Evolutionary conservation across 169 alveolate genomes (phyloP), one percentile per base, ranked within the genome.

Genomic region (Ichthyophthirius multifiliis): DNA sequence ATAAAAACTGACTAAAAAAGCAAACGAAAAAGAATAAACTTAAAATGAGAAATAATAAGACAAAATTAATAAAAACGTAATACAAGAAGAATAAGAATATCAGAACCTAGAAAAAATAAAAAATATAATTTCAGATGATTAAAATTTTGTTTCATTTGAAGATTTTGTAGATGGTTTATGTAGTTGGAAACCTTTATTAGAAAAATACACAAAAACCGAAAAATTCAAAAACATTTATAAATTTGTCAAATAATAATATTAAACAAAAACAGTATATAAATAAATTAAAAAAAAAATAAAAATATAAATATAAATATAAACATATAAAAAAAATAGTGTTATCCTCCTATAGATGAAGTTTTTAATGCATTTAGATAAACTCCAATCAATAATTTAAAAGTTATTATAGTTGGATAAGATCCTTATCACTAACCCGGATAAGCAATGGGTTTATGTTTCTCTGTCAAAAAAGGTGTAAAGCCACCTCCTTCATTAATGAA

Each of bases 341-440:
- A 89, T 79, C 97, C 97, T 65, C 96, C 96, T 31, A 71, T 74
- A 35, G 80, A 89, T 35, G 67, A 88, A 62, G 90, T 94, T 30
- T 94, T 94, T 79, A 92, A 94, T 76, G 95, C 95, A 7, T 94
- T 92, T 82, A 48, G 81, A 39, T 84, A 65, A 31, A 83, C 95
- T 13, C 93, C 92, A 2, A 88, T 95, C 34, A 87, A 94, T 18
- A 85, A 93, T 35, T 90, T 98, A 13, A 97, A 98, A 80, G 99
- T 97, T 30, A 99, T 99, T 20, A 96, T 98, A 31, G 98, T 99
- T 13, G 99, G 99, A 0, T 98, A 99, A 88, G 99, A 98, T 79
- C 99, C 99, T 0, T 98, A 98, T 79, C 99, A 97, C 75, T 98
- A 97, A 55, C 97, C 96, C 15, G 96, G 96, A 9, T 99, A 99